Evolutionary conservation across 352 stramenopile genomes (phyloP).

Genomic region (Globisporangium ultimum): DNA sequence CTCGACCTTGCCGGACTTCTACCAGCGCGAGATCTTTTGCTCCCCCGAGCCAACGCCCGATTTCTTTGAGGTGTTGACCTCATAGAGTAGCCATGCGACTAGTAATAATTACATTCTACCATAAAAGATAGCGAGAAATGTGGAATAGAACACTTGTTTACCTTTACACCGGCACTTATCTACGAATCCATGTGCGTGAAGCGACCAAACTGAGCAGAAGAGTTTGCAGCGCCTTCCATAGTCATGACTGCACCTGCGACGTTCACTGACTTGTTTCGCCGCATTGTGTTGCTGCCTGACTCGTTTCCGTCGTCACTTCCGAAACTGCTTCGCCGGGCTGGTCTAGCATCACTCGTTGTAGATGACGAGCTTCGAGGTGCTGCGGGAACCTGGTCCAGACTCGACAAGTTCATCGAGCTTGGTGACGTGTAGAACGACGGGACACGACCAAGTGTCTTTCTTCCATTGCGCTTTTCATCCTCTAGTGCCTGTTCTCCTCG

Average conservation of each 20-base stretch:
- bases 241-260: constrained; percentile 82
- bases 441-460: constrained; percentile 72
- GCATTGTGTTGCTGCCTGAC: constrained; percentile 19
- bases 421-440: constrained; percentile 87
- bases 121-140: not conserved
- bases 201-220: constrained; percentile 27
- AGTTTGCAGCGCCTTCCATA: constrained; percentile 44
- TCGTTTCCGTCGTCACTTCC: constrained; percentile 13
- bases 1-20: constrained; percentile 81
- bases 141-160: not conserved
- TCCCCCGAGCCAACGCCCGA: constrained; percentile 60
- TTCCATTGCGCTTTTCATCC: constrained; percentile 65
- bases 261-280: constrained; percentile 75
- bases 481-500: constrained; percentile 78
- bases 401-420: constrained; percentile 83
- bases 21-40: constrained; percentile 84
- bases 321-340: constrained; percentile 6
- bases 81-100: constrained; percentile 1
- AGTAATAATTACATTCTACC: too few species aligned
- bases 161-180: constrained; percentile 5
- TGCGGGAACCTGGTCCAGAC: constrained; percentile 42
- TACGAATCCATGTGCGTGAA: constrained; percentile 36
- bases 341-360: constrained; percentile 2
- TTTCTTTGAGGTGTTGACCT: constrained; percentile 82
- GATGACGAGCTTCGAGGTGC: constrained; percentile 14